Percentiles rank a stretch among this genome's conserved stretches.
Evolutionary conservation across 139 green algal species (phyloP).

Genomic region (Raphidocelis subcapitata): DNA sequence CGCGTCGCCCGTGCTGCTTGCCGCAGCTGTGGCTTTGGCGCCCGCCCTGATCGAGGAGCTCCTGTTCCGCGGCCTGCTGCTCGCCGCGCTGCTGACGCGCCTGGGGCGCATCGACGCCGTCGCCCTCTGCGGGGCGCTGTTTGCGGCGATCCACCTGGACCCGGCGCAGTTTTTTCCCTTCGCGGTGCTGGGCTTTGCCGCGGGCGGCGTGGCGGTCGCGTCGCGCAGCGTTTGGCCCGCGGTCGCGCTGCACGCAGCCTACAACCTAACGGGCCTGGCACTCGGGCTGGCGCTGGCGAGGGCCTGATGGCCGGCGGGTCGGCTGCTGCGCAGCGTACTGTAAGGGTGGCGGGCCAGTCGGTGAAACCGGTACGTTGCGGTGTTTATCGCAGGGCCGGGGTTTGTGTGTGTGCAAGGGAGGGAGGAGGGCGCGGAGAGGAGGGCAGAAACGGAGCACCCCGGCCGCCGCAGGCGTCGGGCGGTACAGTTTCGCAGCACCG

Average conservation of each 20-base stretch:
- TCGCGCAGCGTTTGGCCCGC: slow-evolving; percentile 33
- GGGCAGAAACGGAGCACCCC: too few species aligned
- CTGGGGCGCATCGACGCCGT: slow-evolving; percentile 35
- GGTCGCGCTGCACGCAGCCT: slow-evolving; percentile 29
- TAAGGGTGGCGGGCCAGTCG: too few species aligned
- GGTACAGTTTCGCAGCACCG: too few species aligned
- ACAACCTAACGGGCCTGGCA: slow-evolving; percentile 36
- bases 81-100: slow-evolving; percentile 31
- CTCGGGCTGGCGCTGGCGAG: slow-evolving; percentile 16
- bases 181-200: slow-evolving; percentile 25
- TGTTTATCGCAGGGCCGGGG: too few species aligned
- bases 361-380: too few species aligned
- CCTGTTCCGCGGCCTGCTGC: slow-evolving; percentile 46
- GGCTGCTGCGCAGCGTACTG: too few species aligned
- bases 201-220: slow-evolving; percentile 8
- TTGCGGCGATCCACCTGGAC: slow-evolving; percentile 31
- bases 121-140: slow-evolving; percentile 26
- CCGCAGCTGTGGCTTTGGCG: neutral
- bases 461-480: too few species aligned
- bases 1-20: neutral
- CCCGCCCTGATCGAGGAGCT: slow-evolving; percentile 37
- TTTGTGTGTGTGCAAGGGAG: too few species aligned
- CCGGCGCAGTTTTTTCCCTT: slow-evolving; percentile 39
- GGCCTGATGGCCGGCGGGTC: too few species aligned
- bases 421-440: too few species aligned